Evolutionary conservation across 768 basidiomycete species (phyloP).

Genomic region (Podaxis pistillaris): DNA sequence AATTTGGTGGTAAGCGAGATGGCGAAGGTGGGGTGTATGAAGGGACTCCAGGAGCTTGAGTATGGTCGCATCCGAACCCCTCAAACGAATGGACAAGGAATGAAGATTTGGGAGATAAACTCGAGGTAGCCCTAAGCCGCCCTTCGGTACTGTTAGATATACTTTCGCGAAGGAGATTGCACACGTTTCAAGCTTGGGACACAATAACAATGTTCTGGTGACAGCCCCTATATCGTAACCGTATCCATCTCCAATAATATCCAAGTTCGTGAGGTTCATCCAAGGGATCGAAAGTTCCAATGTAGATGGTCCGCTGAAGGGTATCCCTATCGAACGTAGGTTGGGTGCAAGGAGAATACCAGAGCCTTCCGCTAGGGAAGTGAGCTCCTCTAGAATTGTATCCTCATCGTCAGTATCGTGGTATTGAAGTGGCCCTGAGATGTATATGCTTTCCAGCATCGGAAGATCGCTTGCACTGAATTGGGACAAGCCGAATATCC

Average conservation of each 20-base stretch:
- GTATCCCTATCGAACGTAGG: background rate
- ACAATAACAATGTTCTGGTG: background rate
- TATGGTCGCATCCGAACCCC: background rate
- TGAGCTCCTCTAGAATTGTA: background rate
- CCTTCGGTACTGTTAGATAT: too few relatives aligned
- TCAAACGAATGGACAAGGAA: background rate
- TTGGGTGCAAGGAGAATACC: background rate
- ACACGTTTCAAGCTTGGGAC: too few relatives aligned
- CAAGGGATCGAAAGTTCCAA: background rate
- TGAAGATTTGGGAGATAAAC: too few relatives aligned
- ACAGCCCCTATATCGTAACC: background rate
- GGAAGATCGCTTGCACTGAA: background rate
- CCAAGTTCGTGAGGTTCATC: background rate
- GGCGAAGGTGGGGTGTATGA: conserved; percentile 1
- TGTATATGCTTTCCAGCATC: background rate
- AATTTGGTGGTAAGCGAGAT: background rate
- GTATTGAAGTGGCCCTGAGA: background rate
- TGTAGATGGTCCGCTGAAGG: background rate
- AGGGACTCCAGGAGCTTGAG: background rate
- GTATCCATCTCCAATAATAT: background rate
- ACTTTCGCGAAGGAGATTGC: too few relatives aligned
- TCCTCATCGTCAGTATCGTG: background rate
- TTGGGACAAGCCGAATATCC: background rate
- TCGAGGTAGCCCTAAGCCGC: too few relatives aligned
- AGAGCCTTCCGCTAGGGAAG: background rate